Evolutionary conservation across 2,329 filamentous ascomycete species (phyloP), one percentile per base, ranked within the genome.

Genomic region (Hypoxylon sp.): DNA sequence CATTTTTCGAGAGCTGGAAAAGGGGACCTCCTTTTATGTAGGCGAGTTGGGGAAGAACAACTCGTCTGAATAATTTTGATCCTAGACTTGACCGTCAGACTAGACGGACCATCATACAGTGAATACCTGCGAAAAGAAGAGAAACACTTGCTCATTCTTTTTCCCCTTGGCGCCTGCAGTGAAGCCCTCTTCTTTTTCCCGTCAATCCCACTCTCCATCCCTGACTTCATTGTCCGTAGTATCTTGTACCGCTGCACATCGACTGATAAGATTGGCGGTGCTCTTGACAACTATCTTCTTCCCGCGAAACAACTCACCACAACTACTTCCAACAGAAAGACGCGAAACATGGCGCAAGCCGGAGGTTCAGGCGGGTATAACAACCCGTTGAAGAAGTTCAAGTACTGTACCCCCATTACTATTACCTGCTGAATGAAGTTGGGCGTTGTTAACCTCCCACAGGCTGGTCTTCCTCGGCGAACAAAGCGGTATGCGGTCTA

Each of bases 311-410:
- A 24, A 7, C 49, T 24, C 23, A 50, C 24, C 45, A 42, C 46
- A n/a, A 20, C 21, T 26, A 38, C 33, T 11, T 48, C 18, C 18
- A 56, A 15, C 27, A 42, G 29, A 21, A 52, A 48, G 41, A 64
- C 62, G 70, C 73, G 77, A 85, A 74, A 75, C 31, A 97, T 97
- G 93, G 91, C 93, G 77, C 87, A 92, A 79, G 81, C 87, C 70
- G 78, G 75, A 72, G 77, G 75, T 70, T 77, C 81, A 62, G 88
- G 88, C 73, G 91, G 90, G 77, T 99, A 98, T 84, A 97, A 96
- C 77, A 98, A 98, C 83, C 95, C 95, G 72, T 83, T 99, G 80
- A 99, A 99, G 90, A 99, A 99, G 80, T 99, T 98, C 89, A 99
- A 99, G 93, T 97, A 83, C 58, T 60, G 72, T 70, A 21, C 51